phyloP scores from a whole-genome alignment of 2,329 filamentous ascomycete genomes.

The Parascedosporium putredinis region DNA sequence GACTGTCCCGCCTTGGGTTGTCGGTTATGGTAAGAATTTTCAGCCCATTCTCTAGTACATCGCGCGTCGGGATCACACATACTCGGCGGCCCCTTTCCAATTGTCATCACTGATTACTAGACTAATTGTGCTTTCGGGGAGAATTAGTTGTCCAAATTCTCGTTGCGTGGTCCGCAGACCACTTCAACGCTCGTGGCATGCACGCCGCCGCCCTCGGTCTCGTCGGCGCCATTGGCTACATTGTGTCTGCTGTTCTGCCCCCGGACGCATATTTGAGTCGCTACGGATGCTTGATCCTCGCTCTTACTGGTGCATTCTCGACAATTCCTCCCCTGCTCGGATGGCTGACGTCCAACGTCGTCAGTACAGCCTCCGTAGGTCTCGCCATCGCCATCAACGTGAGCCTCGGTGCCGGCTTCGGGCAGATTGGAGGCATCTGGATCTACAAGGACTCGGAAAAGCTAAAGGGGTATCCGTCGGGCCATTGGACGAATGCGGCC shows the following conservation, averaged over 20 bases:
- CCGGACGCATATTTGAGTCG: constrained; percentile 45
- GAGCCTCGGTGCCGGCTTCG: constrained; percentile 53
- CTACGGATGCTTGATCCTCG: constrained; percentile 62
- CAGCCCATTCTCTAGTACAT: background rate
- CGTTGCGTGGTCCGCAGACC: constrained; percentile 51
- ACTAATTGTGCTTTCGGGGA: constrained; percentile 10
- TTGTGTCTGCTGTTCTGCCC: constrained; percentile 54
- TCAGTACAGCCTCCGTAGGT: constrained; percentile 53
- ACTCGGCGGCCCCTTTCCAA: too few species aligned
- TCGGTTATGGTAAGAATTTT: constrained; percentile 37
- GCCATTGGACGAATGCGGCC: constrained; percentile 54
- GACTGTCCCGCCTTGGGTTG: constrained; percentile 56
- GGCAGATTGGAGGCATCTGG: constrained; percentile 51
- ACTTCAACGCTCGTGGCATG: constrained; percentile 41
- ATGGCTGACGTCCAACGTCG: constrained; percentile 61
- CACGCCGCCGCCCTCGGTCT: constrained; percentile 32
- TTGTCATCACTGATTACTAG: background rate
- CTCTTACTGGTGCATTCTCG: constrained; percentile 54
- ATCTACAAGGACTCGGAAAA: constrained; percentile 57
- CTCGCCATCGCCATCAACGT: constrained; percentile 63
- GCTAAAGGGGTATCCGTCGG: constrained; percentile 51
- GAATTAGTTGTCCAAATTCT: constrained; percentile 26
- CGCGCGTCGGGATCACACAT: too few species aligned
- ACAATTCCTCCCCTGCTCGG: constrained; percentile 60
- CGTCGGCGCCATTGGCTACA: constrained; percentile 38